A percentile compares a stretch with the other conserved stretches of the same genome.
Evolutionary conservation across 208 protist genomes (phyloP).

Genomic region (Acanthamoeba sp.): DNA sequence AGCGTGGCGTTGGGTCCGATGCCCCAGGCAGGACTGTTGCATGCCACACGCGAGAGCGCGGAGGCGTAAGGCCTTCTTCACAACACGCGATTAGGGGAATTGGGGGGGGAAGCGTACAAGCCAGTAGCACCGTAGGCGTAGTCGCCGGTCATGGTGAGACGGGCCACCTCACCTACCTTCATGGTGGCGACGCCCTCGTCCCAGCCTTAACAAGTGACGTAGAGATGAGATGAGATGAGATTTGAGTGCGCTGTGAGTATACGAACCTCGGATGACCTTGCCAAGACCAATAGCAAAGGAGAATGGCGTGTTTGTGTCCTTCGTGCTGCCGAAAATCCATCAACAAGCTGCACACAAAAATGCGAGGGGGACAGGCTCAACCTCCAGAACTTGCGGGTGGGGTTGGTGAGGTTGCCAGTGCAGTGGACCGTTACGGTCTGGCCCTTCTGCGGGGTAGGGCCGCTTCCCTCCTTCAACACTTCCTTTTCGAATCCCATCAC

Average conservation of each 20-base stretch:
- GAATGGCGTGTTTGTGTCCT: slow-evolving; percentile 68
- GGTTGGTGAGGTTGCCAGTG: slow-evolving; percentile 62
- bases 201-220: background rate
- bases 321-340: background rate
- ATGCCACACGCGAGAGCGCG: background rate
- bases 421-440: slow-evolving; percentile 74
- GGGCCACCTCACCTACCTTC: slow-evolving; percentile 66
- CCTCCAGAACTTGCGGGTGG: slow-evolving; percentile 72
- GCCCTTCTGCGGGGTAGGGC: slow-evolving; percentile 54
- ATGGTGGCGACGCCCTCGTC: slow-evolving; percentile 71
- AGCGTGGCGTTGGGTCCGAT: slow-evolving; percentile 32
- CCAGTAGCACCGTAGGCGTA: slow-evolving; percentile 70
- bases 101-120: slow-evolving; percentile 10
- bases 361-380: background rate
- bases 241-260: no score
- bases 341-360: background rate
- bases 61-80: background rate
- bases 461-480: slow-evolving; percentile 51
- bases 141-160: slow-evolving; percentile 66
- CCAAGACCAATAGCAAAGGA: slow-evolving; percentile 56
- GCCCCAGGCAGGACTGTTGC: slow-evolving; percentile 32
- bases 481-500: slow-evolving; percentile 45
- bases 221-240: background rate
- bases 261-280: slow-evolving; percentile 67
- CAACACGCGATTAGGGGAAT: background rate